These are phyloP conservation scores for Camellia japonica DNA, from an alignment of 148 eudicot species.

Conservation along the genomic window DNA sequence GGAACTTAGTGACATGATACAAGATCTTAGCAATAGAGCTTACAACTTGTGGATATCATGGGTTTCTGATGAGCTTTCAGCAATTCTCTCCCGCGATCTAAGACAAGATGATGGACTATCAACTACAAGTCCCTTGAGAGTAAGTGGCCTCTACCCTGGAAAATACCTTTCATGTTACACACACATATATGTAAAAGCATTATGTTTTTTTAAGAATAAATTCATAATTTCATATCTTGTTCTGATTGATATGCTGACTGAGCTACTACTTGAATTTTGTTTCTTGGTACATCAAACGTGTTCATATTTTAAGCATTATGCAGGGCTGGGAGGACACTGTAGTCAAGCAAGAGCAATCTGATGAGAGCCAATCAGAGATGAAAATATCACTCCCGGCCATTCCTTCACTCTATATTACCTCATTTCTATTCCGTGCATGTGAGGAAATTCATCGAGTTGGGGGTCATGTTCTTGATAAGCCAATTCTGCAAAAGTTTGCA, in stretches of 20 bases:
- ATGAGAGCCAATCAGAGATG: constrained; percentile 72
- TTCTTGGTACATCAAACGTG: not conserved
- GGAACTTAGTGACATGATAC: constrained; percentile 57
- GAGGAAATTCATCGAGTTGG: constrained; percentile 93
- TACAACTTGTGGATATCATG: constrained; percentile 90
- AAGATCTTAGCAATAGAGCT: constrained; percentile 71
- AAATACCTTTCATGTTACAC: not conserved
- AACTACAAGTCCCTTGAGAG: constrained; percentile 61
- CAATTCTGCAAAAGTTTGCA: constrained; percentile 73
- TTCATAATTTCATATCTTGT: not conserved
- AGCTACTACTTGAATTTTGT: not conserved
- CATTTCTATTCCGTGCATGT: constrained; percentile 86
- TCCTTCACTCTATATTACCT: constrained; percentile 82
- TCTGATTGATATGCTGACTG: not conserved
- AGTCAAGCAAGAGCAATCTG: constrained; percentile 76
- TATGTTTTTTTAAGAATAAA: not conserved
- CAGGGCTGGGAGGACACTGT: constrained; percentile 99
- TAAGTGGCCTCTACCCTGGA: constrained; percentile 39
- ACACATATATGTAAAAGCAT: not conserved
- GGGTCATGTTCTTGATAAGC: constrained; percentile 90
- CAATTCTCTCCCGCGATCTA: constrained; percentile 53
- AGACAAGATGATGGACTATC: constrained; percentile 71
- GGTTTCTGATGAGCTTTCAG: constrained; percentile 78
- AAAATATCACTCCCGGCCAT: constrained; percentile 84
- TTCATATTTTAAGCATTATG: constrained; percentile 18